Base-by-base conservation (phyloP, 2,329 filamentous ascomycete species). In the Colletotrichum higginsianum region DNA sequence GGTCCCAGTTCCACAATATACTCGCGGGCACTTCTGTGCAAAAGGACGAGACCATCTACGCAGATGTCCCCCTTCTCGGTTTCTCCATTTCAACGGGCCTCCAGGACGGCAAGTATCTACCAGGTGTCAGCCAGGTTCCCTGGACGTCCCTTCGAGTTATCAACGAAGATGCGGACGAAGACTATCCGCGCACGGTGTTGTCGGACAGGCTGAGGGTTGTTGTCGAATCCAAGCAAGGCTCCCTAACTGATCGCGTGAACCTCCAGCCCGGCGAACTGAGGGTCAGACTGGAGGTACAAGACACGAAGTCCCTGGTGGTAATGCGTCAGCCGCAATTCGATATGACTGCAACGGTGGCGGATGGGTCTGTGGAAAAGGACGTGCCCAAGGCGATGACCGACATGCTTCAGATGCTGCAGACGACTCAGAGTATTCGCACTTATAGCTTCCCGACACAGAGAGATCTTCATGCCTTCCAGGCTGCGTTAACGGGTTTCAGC, bases 211-310 rank as follows among this genome's bases (percentile, higher is more conserved):
- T 98, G 73, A 90, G 94, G 38, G 86, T 97, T 21, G 88, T 97
- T 64, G 86, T 94, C 42, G 91, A 94, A 68, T 94, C 93, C 74
- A 89, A 92, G 72, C 90, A 92, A 75, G 94, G 94, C 60, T 94
- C 91, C 52, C 85, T 97, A 18, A 94, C 93, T 2, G 95, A 98
- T 81, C 90, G 95, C 47, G 86, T 98, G 78, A 97, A 97, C 75
- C 86, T 97, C 76, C 91, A 87, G 2, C 91, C 92, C 13, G 93
- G 93, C n/a, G 92, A 94, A 80, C 79, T 94, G 75, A 89, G 90
- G 76, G 80, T 95, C 60, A 86, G 89, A 40, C 84, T 94, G 44
- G 90, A 92, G 74, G 88, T 92, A 42, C 85, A 86, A 66, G 87
- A 90, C 64, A 86, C 86, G 26, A 90, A 89, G 61, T 84, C 90